Evolutionary conservation across 441 rosid species (phyloP).

Genomic region (Viola pubescens): DNA sequence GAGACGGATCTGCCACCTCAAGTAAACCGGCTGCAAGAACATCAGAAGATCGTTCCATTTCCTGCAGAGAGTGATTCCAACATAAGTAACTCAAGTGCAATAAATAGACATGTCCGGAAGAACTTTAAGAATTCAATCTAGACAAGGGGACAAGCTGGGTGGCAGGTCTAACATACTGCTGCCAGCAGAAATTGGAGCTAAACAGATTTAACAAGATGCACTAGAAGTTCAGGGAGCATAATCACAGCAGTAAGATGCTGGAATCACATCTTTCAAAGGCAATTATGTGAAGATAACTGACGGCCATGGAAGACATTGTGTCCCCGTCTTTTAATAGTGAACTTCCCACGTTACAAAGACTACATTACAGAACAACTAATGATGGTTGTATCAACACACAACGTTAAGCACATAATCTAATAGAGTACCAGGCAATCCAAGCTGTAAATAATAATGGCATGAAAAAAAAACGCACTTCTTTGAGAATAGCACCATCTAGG

Average conservation of each 20-base stretch:
- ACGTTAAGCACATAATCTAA: conserved; percentile 1
- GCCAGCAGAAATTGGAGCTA: not conserved
- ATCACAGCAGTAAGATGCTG: not conserved
- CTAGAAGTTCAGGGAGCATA: not conserved
- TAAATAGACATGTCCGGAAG: not conserved
- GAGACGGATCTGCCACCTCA: conserved; percentile 90
- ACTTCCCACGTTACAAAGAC: not conserved
- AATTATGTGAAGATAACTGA: not conserved
- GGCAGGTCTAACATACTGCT: not conserved
- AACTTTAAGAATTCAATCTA: not conserved
- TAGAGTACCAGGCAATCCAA: not conserved
- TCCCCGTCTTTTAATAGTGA: not conserved
- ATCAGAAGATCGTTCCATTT: conserved; percentile 96
- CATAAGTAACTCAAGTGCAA: not conserved
- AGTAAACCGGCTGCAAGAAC: conserved; percentile 96
- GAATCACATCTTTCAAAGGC: not conserved
- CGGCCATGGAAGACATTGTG: not conserved
- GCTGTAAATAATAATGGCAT: conserved; percentile 1
- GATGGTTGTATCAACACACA: not conserved
- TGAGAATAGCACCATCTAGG: conserved; percentile 91
- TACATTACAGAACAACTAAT: not conserved
- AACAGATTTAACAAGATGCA: not conserved
- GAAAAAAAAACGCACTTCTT: conserved; percentile 53
- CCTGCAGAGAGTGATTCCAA: conserved; percentile 39
- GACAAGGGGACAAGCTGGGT: not conserved